phyloP scores from a whole-genome alignment of 805 yeast species.

The Metschnikowia arizonensis region DNA sequence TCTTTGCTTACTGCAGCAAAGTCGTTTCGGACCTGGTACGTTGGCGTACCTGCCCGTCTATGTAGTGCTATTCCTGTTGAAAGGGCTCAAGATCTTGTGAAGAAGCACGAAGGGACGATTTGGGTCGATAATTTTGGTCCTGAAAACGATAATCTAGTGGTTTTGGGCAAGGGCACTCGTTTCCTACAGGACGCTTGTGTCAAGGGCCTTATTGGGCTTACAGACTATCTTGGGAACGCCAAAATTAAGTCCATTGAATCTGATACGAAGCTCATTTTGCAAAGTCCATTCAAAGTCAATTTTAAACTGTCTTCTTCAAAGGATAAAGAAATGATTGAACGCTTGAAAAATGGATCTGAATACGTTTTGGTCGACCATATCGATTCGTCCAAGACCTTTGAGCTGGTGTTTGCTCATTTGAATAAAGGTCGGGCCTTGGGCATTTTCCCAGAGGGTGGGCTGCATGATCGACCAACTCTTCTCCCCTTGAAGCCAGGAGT shows the following conservation, averaged over 20 bases:
- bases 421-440: conserved; percentile 34
- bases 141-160: conserved; percentile 16
- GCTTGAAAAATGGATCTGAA: conserved; percentile 25
- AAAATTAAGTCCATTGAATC: conserved; percentile 29
- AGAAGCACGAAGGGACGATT: conserved; percentile 29
- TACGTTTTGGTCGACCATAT: conserved; percentile 38
- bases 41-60: conserved; percentile 32
- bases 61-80: conserved; percentile 40
- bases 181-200: conserved; percentile 31
- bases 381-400: conserved; percentile 35
- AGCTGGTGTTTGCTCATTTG: conserved; percentile 36
- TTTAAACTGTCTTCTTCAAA: conserved; percentile 11
- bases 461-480: conserved; percentile 40
- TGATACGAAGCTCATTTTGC: conserved; percentile 27
- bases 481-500: conserved; percentile 44
- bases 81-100: conserved; percentile 38
- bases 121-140: conserved; percentile 18
- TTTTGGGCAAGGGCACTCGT: conserved; percentile 33
- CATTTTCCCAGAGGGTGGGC: conserved; percentile 44
- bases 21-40: conserved; percentile 28
- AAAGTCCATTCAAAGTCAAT: conserved; percentile 23
- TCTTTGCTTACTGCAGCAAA: conserved; percentile 37
- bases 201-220: conserved; percentile 37
- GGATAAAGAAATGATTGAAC: conserved; percentile 15
- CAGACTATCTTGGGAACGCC: conserved; percentile 33